Conservation (phyloP, 192 early-diverging fungal species). For the Jimgerdemannia lactiflua region DNA sequence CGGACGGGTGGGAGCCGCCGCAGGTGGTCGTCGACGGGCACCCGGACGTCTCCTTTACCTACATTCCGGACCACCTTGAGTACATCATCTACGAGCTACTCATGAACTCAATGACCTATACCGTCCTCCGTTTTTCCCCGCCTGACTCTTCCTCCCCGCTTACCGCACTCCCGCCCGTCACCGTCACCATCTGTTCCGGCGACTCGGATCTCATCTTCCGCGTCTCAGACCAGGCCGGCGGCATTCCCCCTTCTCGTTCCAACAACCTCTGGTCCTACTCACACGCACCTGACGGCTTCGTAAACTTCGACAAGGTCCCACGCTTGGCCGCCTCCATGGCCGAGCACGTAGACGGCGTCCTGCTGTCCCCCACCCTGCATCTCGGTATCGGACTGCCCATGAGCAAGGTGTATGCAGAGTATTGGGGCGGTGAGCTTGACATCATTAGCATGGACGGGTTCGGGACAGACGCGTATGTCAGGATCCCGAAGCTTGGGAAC, state of each 20-base stretch:
- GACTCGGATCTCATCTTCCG: slow-evolving; percentile 81
- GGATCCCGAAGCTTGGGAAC: slow-evolving; percentile 72
- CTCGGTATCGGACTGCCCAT: slow-evolving; percentile 93
- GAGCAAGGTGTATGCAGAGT: slow-evolving; percentile 92
- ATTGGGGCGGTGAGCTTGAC: slow-evolving; percentile 91
- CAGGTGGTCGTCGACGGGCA: slow-evolving; percentile 75
- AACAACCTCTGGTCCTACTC: slow-evolving; percentile 82
- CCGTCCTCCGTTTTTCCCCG: slow-evolving; percentile 34
- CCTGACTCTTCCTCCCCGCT: slow-evolving; percentile 6
- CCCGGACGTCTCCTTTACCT: slow-evolving; percentile 74
- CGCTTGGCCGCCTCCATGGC: slow-evolving; percentile 74
- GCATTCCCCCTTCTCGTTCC: slow-evolving; percentile 65
- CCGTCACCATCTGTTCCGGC: slow-evolving; percentile 77
- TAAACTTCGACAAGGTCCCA: slow-evolving; percentile 72
- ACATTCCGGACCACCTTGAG: slow-evolving; percentile 95
- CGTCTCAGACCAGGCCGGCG: slow-evolving; percentile 93
- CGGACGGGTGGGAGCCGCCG: slow-evolving; percentile 50
- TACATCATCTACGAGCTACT: slow-evolving; percentile 95
- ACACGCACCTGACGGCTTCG: slow-evolving; percentile 41
- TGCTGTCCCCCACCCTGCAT: slow-evolving; percentile 28
- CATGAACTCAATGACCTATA: slow-evolving; percentile 80
- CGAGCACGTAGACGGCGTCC: slow-evolving; percentile 12
- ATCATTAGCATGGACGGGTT: slow-evolving; percentile 81
- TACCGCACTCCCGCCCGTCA: slow-evolving; percentile 59
- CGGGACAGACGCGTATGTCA: slow-evolving; percentile 94